Percentiles rank a stretch among this genome's conserved stretches.
Evolutionary conservation across 78 protist genomes (phyloP).

Genomic region (Dictyostelium intermedium): DNA sequence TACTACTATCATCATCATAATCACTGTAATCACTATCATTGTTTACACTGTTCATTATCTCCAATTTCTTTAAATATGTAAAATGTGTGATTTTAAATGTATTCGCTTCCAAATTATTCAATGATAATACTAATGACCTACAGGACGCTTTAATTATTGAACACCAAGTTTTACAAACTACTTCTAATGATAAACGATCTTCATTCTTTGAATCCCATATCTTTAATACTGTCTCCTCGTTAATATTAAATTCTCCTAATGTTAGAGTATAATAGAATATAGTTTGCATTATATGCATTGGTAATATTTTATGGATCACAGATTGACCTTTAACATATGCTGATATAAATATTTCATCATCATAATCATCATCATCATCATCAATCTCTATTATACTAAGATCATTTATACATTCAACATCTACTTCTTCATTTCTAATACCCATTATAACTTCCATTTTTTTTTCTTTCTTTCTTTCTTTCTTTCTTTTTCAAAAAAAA

Average conservation of each 20-base stretch:
- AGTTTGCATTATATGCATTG: background rate
- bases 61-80: background rate
- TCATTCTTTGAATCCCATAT: background rate
- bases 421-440: background rate
- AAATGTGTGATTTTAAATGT: background rate
- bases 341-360: background rate
- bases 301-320: background rate
- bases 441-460: background rate
- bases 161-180: constrained; percentile 1
- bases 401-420: background rate
- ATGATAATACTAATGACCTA: background rate
- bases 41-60: background rate
- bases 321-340: background rate
- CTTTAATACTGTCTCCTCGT: background rate
- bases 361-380: background rate
- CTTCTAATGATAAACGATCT: background rate
- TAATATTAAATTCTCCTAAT: background rate
- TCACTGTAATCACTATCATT: constrained; percentile 3
- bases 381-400: background rate
- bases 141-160: background rate
- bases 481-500: too few species aligned
- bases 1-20: background rate
- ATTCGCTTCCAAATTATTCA: background rate
- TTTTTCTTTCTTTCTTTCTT: too few species aligned
- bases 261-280: background rate